These are phyloP conservation scores for Xylaria curta DNA, from an alignment of 495 filamentous ascomycete species.

Conservation along the genomic window DNA sequence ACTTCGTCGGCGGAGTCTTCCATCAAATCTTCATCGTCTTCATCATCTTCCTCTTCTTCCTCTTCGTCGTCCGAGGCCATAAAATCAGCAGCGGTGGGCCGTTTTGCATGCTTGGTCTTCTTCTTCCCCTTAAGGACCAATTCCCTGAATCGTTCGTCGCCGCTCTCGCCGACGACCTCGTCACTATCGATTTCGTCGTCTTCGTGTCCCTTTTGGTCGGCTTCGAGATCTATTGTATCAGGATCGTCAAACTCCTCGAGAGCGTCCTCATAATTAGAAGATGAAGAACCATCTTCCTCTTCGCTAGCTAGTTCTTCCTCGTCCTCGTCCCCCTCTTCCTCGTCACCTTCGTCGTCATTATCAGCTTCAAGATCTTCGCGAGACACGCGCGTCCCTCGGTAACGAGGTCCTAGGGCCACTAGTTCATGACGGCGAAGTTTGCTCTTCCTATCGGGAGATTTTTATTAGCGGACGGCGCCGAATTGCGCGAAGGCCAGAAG, in stretches of 20 bases:
- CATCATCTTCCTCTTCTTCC: conserved; percentile 41
- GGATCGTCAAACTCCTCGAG: conserved; percentile 55
- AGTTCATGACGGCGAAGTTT: conserved; percentile 78
- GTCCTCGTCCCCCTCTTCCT: conserved; percentile 44
- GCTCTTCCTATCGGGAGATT: conserved; percentile 66
- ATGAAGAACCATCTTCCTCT: conserved; percentile 26
- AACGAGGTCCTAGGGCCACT: conserved; percentile 75
- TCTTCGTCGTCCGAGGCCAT: conserved; percentile 55
- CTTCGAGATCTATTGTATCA: conserved; percentile 53
- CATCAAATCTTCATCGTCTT: conserved; percentile 48
- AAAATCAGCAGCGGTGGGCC: conserved; percentile 57
- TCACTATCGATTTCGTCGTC: conserved; percentile 69
- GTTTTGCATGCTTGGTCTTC: conserved; percentile 39
- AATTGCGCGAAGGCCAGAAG: background rate
- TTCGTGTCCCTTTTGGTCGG: conserved; percentile 51
- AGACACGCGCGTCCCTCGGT: conserved; percentile 79
- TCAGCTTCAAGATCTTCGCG: conserved; percentile 67
- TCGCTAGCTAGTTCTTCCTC: background rate
- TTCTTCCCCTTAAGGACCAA: conserved; percentile 54
- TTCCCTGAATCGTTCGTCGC: conserved; percentile 62
- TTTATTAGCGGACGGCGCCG: conserved; percentile 25
- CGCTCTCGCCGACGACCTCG: conserved; percentile 64
- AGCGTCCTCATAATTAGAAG: conserved; percentile 34
- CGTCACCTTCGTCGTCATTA: conserved; percentile 47
- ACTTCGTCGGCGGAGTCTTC: conserved; percentile 41